Percentiles rank a stretch among this genome's conserved stretches.
phyloP scores from a whole-genome alignment of 2,329 filamentous ascomycete species.

The Sporothrix pseudoabietina region DNA sequence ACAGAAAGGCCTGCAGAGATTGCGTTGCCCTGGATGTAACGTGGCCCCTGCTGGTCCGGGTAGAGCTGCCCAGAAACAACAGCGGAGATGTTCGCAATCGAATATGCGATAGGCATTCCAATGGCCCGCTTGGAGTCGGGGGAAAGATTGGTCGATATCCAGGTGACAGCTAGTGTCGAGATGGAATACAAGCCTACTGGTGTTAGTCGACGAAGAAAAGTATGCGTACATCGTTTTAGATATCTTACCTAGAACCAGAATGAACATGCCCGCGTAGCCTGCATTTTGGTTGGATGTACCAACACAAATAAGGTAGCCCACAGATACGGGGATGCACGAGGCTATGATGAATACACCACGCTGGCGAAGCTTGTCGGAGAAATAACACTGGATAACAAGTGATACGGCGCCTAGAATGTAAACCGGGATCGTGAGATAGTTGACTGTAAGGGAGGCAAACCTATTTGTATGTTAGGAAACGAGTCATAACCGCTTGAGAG shows the following conservation, averaged over 20 bases:
- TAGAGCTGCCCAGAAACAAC: neutral
- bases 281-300: neutral
- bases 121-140: slow-evolving; percentile 6
- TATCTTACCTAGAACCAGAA: neutral
- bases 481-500: neutral
- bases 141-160: neutral
- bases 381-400: neutral
- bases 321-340: neutral
- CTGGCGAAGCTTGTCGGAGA: neutral
- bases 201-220: neutral
- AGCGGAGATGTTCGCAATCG: neutral
- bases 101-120: neutral
- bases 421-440: neutral
- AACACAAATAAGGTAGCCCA: slow-evolving; percentile 7
- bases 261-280: slow-evolving; percentile 6
- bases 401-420: neutral
- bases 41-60: neutral
- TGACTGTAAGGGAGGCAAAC: neutral
- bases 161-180: neutral
- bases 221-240: neutral
- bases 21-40: neutral
- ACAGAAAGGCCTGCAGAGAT: neutral
- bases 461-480: neutral
- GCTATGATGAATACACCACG: slow-evolving; percentile 1
- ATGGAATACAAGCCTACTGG: neutral